Percentiles rank a stretch among this genome's conserved stretches.
Evolutionary conservation across 176 grass and related monocot genomes (phyloP).

Genomic region (Carex kokanica): DNA sequence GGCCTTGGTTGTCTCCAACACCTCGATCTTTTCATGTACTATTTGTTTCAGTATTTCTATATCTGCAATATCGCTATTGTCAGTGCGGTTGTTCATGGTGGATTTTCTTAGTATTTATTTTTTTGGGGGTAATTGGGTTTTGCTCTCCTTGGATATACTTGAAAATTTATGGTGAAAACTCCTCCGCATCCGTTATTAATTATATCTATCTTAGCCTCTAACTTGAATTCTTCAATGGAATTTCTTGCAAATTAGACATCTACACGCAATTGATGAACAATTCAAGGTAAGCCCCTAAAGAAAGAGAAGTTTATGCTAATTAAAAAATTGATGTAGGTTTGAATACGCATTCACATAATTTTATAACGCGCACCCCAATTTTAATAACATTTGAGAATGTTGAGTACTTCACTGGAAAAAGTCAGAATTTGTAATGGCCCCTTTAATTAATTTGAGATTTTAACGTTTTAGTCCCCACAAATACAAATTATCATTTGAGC

Average conservation of each 20-base stretch:
- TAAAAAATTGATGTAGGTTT: not conserved
- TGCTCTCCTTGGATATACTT: not conserved
- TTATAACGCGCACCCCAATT: not conserved
- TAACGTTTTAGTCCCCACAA: too few relatives aligned
- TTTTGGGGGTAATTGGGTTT: not conserved
- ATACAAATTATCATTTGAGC: too few relatives aligned
- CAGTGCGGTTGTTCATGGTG: not conserved
- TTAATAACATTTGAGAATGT: too few relatives aligned
- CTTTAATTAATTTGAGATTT: too few relatives aligned
- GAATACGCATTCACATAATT: not conserved
- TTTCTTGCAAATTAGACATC: not conserved
- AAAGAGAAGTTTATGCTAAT: not conserved
- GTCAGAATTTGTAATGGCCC: too few relatives aligned
- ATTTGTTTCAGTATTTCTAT: slow-evolving; percentile 1
- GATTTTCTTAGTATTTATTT: not conserved
- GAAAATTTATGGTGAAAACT: not conserved
- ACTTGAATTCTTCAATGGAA: not conserved
- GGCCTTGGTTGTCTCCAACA: not conserved
- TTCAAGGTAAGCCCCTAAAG: not conserved
- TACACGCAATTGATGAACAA: not conserved
- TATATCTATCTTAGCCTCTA: not conserved
- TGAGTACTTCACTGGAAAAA: too few relatives aligned
- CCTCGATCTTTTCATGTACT: not conserved
- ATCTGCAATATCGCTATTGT: not conserved
- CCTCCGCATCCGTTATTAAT: too few relatives aligned